phyloP scores from a whole-genome alignment of 768 basidiomycete genomes.

The Tulasnella sp. region DNA sequence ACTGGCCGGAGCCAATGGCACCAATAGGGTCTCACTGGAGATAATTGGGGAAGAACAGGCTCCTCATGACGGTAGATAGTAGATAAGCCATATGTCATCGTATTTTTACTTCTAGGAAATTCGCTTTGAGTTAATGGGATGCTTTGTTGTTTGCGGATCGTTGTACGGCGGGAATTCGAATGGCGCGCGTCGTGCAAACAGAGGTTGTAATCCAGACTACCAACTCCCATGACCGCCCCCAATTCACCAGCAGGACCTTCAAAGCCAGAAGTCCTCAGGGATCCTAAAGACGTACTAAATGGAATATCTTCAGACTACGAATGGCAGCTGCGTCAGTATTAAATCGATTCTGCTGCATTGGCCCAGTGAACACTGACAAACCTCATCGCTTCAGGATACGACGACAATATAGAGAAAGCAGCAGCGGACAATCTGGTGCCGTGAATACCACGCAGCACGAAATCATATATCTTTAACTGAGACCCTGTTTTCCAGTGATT shows the following conservation, averaged over 20 bases:
- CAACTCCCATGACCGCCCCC: not conserved
- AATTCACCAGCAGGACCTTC: not conserved
- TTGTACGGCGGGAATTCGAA: not conserved
- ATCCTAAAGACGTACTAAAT: not conserved
- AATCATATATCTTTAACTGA: constrained; percentile 21
- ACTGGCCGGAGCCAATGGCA: not conserved
- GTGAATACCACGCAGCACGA: constrained; percentile 35
- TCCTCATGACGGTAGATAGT: not conserved
- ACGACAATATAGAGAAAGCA: constrained; percentile 50
- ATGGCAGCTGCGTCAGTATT: not conserved
- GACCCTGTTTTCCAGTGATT: constrained; percentile 34
- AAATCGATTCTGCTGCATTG: not conserved
- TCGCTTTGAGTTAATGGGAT: no score
- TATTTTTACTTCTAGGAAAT: not conserved
- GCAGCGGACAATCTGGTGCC: constrained; percentile 58
- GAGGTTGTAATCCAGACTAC: not conserved
- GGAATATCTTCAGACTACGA: not conserved
- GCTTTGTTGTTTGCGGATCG: not conserved
- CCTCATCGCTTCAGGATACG: constrained; percentile 43
- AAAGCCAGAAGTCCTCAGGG: not conserved
- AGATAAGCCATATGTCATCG: not conserved
- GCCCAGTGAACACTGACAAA: not conserved
- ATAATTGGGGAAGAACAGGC: not conserved
- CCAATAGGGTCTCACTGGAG: not conserved
- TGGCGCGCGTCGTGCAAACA: not conserved